Evolutionary conservation across 495 filamentous ascomycete species (phyloP).

Genomic region (Aspergillus nidulans): DNA sequence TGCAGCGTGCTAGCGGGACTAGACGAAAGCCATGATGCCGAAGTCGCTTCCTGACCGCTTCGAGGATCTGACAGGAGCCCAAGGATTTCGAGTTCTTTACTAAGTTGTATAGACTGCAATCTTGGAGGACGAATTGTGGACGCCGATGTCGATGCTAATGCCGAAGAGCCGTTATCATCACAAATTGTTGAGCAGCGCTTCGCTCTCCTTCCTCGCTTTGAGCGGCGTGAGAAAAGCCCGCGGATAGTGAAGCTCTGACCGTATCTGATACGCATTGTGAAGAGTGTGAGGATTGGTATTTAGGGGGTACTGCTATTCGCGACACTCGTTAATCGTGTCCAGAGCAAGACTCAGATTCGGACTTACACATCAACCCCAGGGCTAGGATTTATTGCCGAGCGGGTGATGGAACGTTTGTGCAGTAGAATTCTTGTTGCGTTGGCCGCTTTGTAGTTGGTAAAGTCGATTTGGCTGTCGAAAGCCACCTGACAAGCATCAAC

Average conservation of each 20-base stretch:
- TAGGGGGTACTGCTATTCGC: background rate
- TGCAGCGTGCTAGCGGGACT: background rate
- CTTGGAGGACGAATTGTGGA: background rate
- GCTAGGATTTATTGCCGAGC: background rate
- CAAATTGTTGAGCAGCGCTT: background rate
- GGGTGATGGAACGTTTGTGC: background rate
- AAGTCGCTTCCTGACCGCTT: background rate
- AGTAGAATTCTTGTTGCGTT: background rate
- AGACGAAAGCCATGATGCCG: background rate
- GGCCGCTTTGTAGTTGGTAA: background rate
- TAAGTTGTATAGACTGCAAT: background rate
- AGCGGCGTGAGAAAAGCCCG: constrained; percentile 7
- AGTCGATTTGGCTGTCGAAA: background rate
- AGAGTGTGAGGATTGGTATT: background rate
- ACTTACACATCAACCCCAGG: background rate
- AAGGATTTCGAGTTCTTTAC: constrained; percentile 7
- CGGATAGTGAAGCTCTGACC: constrained; percentile 1
- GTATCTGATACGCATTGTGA: constrained; percentile 2
- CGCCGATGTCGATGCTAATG: background rate
- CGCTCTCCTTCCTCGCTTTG: background rate
- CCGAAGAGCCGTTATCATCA: background rate
- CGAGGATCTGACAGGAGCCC: background rate
- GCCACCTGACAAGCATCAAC: background rate
- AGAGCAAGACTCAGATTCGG: too few species aligned
- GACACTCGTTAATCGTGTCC: background rate